A percentile compares a stretch with the other conserved stretches of the same genome.
Conservation (phyloP, 805 yeast genomes). For the Naumovozyma castellii region DNA sequence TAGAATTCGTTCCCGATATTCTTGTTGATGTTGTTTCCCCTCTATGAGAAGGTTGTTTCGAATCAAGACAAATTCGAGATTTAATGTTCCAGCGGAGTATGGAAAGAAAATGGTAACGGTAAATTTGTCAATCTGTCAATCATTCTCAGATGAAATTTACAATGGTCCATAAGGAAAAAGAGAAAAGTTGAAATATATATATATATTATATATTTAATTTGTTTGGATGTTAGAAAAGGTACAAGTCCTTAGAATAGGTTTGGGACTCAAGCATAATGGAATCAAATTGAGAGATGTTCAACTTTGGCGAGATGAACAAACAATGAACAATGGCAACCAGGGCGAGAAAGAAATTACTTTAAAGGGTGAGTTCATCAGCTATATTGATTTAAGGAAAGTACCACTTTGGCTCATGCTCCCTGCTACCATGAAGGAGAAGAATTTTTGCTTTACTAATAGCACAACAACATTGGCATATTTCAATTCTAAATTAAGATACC, state of each 20-base stretch:
- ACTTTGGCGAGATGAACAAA: constrained; percentile 17
- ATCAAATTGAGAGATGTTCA: constrained; percentile 22
- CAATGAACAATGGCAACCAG: too few relatives aligned
- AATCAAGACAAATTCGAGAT: too few relatives aligned
- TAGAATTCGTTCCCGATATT: too few relatives aligned
- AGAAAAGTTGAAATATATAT: too few relatives aligned
- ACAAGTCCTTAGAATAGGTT: constrained; percentile 13
- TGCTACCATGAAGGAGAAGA: not conserved
- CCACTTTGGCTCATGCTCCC: constrained; percentile 21
- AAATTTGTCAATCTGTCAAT: too few relatives aligned
- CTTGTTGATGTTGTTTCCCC: too few relatives aligned
- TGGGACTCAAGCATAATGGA: constrained; percentile 15
- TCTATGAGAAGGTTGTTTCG: too few relatives aligned
- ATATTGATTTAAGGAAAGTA: constrained; percentile 15
- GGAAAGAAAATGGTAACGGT: too few relatives aligned
- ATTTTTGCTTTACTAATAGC: constrained; percentile 19
- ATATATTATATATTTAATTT: too few relatives aligned
- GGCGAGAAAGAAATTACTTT: not conserved
- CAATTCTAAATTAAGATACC: constrained; percentile 17
- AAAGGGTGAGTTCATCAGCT: constrained; percentile 15
- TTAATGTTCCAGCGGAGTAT: too few relatives aligned
- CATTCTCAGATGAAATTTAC: too few relatives aligned
- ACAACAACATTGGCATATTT: constrained; percentile 22
- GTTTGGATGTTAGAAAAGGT: constrained; percentile 5
- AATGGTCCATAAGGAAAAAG: too few relatives aligned